A percentile compares a stretch with the other conserved stretches of the same genome.
Evolutionary conservation across 2,329 filamentous ascomycete genomes (phyloP).

Genomic region (Phyllosticta ampelicida): DNA sequence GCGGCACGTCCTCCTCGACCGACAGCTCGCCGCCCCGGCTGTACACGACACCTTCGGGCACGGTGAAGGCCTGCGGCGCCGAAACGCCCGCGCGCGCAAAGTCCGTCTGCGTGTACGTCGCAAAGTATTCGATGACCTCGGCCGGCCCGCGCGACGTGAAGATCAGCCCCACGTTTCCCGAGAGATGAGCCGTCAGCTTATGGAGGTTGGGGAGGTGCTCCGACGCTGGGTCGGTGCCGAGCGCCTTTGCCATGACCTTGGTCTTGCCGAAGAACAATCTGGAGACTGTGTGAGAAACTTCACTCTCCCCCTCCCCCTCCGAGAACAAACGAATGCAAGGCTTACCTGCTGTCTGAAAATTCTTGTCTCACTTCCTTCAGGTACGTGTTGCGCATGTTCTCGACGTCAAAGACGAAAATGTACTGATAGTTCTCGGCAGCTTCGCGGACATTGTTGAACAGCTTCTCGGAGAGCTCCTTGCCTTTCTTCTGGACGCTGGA

Average conservation of each 20-base stretch:
- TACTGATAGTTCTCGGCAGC: slow-evolving; percentile 75
- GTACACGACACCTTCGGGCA: slow-evolving; percentile 77
- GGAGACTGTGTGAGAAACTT: neutral
- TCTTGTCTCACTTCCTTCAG: slow-evolving; percentile 82
- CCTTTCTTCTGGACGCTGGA: slow-evolving; percentile 90
- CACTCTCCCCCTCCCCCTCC: neutral
- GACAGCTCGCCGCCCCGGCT: slow-evolving; percentile 68
- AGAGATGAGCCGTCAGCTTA: slow-evolving; percentile 56
- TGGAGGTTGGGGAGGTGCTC: slow-evolving; percentile 72
- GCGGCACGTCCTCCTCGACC: slow-evolving; percentile 68
- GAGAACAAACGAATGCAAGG: neutral
- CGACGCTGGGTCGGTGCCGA: slow-evolving; percentile 66
- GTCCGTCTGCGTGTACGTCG: slow-evolving; percentile 62
- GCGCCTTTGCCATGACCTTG: slow-evolving; percentile 94
- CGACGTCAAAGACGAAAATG: slow-evolving; percentile 86
- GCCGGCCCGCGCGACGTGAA: slow-evolving; percentile 69
- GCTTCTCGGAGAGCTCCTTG: slow-evolving; percentile 76
- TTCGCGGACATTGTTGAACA: slow-evolving; percentile 82
- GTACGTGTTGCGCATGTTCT: slow-evolving; percentile 98
- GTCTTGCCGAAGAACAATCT: slow-evolving; percentile 93
- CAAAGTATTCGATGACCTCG: slow-evolving; percentile 63
- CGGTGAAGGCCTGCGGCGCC: slow-evolving; percentile 63
- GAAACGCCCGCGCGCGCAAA: slow-evolving; percentile 79
- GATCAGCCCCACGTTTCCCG: slow-evolving; percentile 78
- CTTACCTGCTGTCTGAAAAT: slow-evolving; percentile 71